These are phyloP conservation scores for Scleroderma bovista DNA, from an alignment of 768 basidiomycete genomes.

Conservation along the genomic window DNA sequence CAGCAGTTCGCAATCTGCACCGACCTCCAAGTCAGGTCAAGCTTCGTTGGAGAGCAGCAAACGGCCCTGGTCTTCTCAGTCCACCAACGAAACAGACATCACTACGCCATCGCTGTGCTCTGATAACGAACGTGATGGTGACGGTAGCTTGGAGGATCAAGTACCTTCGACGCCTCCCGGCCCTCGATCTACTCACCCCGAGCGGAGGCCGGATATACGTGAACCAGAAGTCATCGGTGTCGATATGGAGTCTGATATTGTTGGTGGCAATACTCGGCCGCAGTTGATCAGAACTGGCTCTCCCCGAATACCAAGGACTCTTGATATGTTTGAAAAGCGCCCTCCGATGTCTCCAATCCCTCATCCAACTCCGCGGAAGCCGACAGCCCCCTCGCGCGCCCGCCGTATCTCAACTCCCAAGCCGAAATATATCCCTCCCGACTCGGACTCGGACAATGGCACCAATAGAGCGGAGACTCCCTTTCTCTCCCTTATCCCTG, in stretches of 20 bases:
- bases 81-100: slow-evolving; percentile 35
- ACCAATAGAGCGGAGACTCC: slow-evolving; percentile 7
- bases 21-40: slow-evolving; percentile 23
- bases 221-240: slow-evolving; percentile 31
- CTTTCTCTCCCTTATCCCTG: slow-evolving; percentile 21
- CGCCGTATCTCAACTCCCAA: slow-evolving; percentile 29
- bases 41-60: slow-evolving; percentile 15
- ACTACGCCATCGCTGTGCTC: slow-evolving; percentile 71
- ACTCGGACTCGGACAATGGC: slow-evolving; percentile 17
- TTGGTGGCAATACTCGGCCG: neutral
- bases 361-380: slow-evolving; percentile 43
- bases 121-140: slow-evolving; percentile 54
- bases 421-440: slow-evolving; percentile 11
- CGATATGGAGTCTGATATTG: slow-evolving; percentile 26
- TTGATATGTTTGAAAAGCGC: slow-evolving; percentile 51
- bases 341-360: slow-evolving; percentile 64
- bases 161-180: slow-evolving; percentile 48
- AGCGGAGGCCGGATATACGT: neutral
- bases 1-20: neutral
- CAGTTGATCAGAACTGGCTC: slow-evolving; percentile 8
- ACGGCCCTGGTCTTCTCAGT: slow-evolving; percentile 26
- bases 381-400: slow-evolving; percentile 53
- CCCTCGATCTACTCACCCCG: slow-evolving; percentile 16
- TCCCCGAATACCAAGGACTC: slow-evolving; percentile 8
- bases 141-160: slow-evolving; percentile 42